Evolutionary conservation across 2,329 filamentous ascomycete species (phyloP), one percentile per base, ranked within the genome.

Genomic region (Zymoseptoria ardabiliae): DNA sequence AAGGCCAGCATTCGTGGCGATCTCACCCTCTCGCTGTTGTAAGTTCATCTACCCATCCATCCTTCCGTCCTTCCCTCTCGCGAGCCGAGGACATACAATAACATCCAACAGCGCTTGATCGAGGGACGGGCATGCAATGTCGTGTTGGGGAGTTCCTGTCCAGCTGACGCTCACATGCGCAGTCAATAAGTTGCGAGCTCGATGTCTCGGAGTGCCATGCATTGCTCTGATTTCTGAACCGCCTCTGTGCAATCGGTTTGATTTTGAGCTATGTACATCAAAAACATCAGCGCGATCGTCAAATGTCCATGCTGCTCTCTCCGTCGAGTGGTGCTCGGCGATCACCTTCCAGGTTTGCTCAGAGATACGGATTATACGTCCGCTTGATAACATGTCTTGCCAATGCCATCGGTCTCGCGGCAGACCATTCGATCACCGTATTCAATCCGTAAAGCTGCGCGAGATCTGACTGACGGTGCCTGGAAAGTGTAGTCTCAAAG

Each of bases 1-100:
- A 94, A 94, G 80, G 90, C 90, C 20, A 87, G 87, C 74, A 91
- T 94, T 65, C 86, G 91, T 68, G 91, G 91, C 70, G 91, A 95
- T 76, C 76, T 95, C 64, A 91, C 89, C 35, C 75, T 94, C 65
- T 87, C 86, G 64, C 80, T 94, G 70, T 84, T 88, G 88, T 90
- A 81, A 79, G 84, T 86, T n/a, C 25, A 54, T 51, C 45, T 20
- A 49, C 6, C 11, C 50, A 20, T 52, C 22, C 20, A 19, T 22
- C 23, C 9, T 25, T 25, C 51, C 51, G 2, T 11, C 51, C 28
- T 45, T 45, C 23, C 50, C n/a, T 17, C n/a, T n/a, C 50, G 50
- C 50, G 50, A 52, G 50, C 21, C 19, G 50, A 52, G 50, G 20
- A 22, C 50, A 25, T 21, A 52, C 35, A 45, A 45, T 45, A 45